Base-by-base conservation (phyloP, 2,329 filamentous ascomycete species). In the Pseudomassariella vexata region DNA sequence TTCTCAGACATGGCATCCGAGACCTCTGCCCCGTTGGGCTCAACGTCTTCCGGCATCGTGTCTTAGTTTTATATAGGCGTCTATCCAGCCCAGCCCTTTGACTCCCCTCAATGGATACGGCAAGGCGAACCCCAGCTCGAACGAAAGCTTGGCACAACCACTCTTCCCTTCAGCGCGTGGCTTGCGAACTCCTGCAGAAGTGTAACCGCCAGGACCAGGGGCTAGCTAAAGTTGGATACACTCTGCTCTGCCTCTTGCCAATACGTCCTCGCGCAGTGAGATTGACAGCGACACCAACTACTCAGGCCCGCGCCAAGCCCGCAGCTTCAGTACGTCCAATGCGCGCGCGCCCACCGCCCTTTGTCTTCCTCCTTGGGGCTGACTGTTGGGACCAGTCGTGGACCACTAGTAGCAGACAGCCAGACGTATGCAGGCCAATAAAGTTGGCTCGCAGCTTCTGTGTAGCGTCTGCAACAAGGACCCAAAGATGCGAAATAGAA, bases 1-100 rank as follows among this genome's bases (percentile, higher is more conserved):
- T 70, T 73, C 49, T 76, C 73, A 54, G 73, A 76, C 65, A 72
- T 63, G 45, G 59, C 62, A 63, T 73, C 72, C 56, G 72, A 76
- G 56, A 72, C 64, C 47, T 76, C 71, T 54, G 63, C 61, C 50
- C 65, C 64, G 55, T 64, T 66, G 48, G 67, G 59, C 37, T 71
- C 69, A 51, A 68, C 60, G 42, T 73, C 64, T 56, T 70, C 66
- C 51, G 69, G 65, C 71, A 76, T 76, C 50, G 54, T 67, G 68
- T 60, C 62, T 63, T 58, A 61, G 56, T 62, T 64, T 68, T 72
- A 73, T 72, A 70, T 61, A 62, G 42, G 39, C 37, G 39, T 38
- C 32, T 33, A 38, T 35, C 38, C 41, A 41, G 38, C 34, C 35
- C 36, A 36, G 45, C 39, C 29, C 38, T 38, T 29, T 31, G 34